Evolutionary conservation across 2,329 filamentous ascomycete species (phyloP), one percentile per base, ranked within the genome.

Genomic region (Metarhizium brunneum): DNA sequence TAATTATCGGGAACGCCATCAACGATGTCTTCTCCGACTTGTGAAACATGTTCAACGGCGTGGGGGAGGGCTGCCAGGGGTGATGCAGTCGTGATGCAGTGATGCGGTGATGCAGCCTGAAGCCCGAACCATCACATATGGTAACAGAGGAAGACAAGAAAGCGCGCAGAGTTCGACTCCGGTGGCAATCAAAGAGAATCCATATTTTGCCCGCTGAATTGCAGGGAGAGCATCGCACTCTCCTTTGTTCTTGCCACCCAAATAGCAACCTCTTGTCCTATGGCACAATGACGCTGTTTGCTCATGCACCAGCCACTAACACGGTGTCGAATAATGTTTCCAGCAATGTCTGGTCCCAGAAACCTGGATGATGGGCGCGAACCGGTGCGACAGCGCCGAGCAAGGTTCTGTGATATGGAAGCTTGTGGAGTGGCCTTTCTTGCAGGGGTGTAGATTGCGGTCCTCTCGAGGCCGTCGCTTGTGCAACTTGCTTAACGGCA

Each of bases 281-380:
- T 35, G 32, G 32, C 10, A 35, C 32, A 35, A 35, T 11, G 10
- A 35, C 10, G 32, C 32, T 3, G 32, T 11, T 35, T 35, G 32
- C 5, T 35, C 32, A 7, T 35, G 32, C 7, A 35, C 14, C n/a
- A 18, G 16, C n/a, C n/a, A 45, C n/a, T 45, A 20, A 45, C 45
- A 30, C 25, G 25, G 45, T 4, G 43, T 20, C 43, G 43, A 35
- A 35, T 7, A 35, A 13, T 18, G 16, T 45, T 18, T 16, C 8
- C 43, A 25, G 18, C 18, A 47, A 7, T 48, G 20, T 29, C 25
- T n/a, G 38, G 50, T 52, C 55, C 52, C 55, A 52, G 55, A 38
- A 54, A 54, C 52, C 55, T 57, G 55, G 52, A 25, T 52, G 49
- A 35, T 42, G 55, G 53, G 43, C 48, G 42, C 43, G 48, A 50